Evolutionary conservation across 2,329 filamentous ascomycete genomes (phyloP).

Genomic region (Graphium sp.): DNA sequence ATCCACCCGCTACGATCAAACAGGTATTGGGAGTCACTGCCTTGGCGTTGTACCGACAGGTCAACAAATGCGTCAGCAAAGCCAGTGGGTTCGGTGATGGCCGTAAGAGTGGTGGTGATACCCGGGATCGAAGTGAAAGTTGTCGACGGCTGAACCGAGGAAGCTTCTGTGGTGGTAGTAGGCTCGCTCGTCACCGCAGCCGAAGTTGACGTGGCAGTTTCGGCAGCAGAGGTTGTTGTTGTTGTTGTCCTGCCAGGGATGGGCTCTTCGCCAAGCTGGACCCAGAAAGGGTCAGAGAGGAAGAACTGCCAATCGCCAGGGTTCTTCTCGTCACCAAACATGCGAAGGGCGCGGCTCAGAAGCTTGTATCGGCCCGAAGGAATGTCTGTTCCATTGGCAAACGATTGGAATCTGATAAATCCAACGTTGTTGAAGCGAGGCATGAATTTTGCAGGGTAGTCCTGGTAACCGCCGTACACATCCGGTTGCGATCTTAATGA

Average conservation of each 20-base stretch:
- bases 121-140: not conserved
- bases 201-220: too few species aligned
- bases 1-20: slow-evolving; percentile 2
- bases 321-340: slow-evolving; percentile 6
- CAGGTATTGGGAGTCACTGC: not conserved
- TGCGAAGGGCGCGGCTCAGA: slow-evolving; percentile 5
- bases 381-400: slow-evolving; percentile 5
- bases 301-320: slow-evolving; percentile 6
- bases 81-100: not conserved
- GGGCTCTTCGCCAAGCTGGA: slow-evolving; percentile 6
- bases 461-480: not conserved
- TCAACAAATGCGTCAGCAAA: not conserved
- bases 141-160: slow-evolving; percentile 4
- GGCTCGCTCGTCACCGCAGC: too few species aligned
- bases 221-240: slow-evolving; percentile 6
- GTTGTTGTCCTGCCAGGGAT: slow-evolving; percentile 4
- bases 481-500: slow-evolving; percentile 1
- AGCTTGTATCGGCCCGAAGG: slow-evolving; percentile 6
- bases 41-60: not conserved
- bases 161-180: slow-evolving; percentile 3
- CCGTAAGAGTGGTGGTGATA: not conserved
- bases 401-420: slow-evolving; percentile 6
- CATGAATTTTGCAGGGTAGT: slow-evolving; percentile 5
- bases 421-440: slow-evolving; percentile 6
- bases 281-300: slow-evolving; percentile 7